phyloP scores from a whole-genome alignment of 192 early-diverging fungal genomes.

The Coemansia sp. region DNA sequence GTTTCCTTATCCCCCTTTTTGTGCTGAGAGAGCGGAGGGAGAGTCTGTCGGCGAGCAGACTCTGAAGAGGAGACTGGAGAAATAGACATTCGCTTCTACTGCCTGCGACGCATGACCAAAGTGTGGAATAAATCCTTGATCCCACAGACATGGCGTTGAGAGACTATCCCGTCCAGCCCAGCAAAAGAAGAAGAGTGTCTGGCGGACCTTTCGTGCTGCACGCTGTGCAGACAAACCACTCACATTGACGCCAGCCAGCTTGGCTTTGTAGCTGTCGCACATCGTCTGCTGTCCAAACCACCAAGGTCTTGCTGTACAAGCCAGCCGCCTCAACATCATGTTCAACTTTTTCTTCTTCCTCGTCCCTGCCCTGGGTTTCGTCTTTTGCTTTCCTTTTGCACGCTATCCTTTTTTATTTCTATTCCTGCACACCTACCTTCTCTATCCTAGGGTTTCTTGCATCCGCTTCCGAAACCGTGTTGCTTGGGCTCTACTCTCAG shows the following conservation, averaged over 20 bases:
- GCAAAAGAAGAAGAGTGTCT: no score
- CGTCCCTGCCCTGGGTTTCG: not conserved
- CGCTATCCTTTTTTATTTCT: not conserved
- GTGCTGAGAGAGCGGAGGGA: no score
- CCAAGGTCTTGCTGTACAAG: not conserved
- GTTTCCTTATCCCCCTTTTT: no score
- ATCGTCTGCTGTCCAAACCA: not conserved
- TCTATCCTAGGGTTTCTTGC: conserved; percentile 3
- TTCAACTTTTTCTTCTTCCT: not conserved
- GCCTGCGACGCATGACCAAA: no score
- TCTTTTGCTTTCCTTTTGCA: conserved; percentile 1
- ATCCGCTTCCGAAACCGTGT: conserved; percentile 7
- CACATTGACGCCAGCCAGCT: not conserved
- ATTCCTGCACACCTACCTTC: not conserved
- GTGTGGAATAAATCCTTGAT: no score
- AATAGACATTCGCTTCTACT: no score
- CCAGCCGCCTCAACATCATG: not conserved
- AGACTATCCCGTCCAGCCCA: no score
- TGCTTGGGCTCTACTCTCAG: not conserved
- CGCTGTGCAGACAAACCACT: not conserved
- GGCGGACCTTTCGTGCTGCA: not conserved
- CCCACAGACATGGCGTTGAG: no score
- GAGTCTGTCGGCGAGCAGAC: no score
- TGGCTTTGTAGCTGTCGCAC: not conserved
- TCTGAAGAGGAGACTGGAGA: no score